These are phyloP conservation scores for Caloboletus inedulis DNA, from an alignment of 1,284 basidiomycete species.

Conservation along the genomic window DNA sequence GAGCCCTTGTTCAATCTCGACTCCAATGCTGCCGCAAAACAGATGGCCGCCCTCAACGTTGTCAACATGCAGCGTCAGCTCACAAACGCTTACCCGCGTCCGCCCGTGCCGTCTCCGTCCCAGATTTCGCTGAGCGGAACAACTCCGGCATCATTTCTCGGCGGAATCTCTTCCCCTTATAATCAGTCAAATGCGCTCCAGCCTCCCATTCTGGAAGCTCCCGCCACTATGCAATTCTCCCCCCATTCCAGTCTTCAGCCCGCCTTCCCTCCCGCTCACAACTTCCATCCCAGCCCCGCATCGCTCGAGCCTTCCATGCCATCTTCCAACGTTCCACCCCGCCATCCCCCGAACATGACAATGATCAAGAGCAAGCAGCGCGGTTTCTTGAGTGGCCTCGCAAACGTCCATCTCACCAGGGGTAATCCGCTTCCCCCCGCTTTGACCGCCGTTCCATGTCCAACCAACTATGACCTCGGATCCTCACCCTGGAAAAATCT, in stretches of 20 bases:
- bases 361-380: constrained; percentile 49
- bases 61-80: constrained; percentile 58
- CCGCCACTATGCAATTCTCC: constrained; percentile 29
- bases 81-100: constrained; percentile 47
- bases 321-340: constrained; percentile 25
- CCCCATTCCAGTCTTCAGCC: constrained; percentile 32
- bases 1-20: constrained; percentile 46
- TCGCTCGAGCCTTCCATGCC: constrained; percentile 47
- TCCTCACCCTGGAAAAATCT: constrained; percentile 61
- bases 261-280: constrained; percentile 21
- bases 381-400: constrained; percentile 56
- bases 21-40: constrained; percentile 59
- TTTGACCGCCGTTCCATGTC: constrained; percentile 54
- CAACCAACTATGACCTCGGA: constrained; percentile 55
- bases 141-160: constrained; percentile 63
- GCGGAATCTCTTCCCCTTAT: constrained; percentile 47
- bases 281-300: constrained; percentile 36
- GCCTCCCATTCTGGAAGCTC: constrained; percentile 29
- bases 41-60: constrained; percentile 70
- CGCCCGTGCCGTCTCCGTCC: constrained; percentile 30
- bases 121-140: constrained; percentile 48
- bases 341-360: constrained; percentile 31
- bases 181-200: constrained; percentile 43
- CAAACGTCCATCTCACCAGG: constrained; percentile 51
- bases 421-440: constrained; percentile 61